A percentile compares a stretch with the other conserved stretches of the same genome.
phyloP scores from a whole-genome alignment of 148 eudicot genomes.

The Polygonum maritimum region DNA sequence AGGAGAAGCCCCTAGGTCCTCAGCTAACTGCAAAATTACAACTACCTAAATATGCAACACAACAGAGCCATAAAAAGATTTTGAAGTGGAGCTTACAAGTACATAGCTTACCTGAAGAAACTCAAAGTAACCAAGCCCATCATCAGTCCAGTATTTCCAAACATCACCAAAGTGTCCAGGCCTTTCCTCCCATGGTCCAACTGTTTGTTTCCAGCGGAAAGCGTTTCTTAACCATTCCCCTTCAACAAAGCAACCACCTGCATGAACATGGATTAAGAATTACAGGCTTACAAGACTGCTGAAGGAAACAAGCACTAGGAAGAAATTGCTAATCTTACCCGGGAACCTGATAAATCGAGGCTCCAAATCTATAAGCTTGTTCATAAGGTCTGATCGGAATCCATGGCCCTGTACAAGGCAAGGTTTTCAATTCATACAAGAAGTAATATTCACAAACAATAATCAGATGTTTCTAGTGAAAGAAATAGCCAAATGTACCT shows the following conservation, averaged over 20 bases:
- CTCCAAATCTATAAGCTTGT: slow-evolving; percentile 65
- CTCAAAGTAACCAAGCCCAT: slow-evolving; percentile 64
- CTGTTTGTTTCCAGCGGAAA: slow-evolving; percentile 77
- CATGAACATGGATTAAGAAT: background rate
- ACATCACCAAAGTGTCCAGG: slow-evolving; percentile 70
- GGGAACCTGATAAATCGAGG: slow-evolving; percentile 93
- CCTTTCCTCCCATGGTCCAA: slow-evolving; percentile 83
- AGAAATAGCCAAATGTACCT: slow-evolving; percentile 30
- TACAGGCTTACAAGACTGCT: too few relatives aligned
- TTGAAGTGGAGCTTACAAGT: background rate
- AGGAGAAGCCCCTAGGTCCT: slow-evolving; percentile 83
- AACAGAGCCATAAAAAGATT: background rate
- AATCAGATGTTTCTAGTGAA: slow-evolving; percentile 4
- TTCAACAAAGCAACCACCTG: slow-evolving; percentile 92
- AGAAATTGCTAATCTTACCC: slow-evolving; percentile 28
- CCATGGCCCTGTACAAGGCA: slow-evolving; percentile 66
- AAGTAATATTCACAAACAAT: background rate
- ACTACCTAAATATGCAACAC: background rate
- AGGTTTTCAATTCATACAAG: background rate
- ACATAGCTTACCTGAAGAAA: slow-evolving; percentile 21
- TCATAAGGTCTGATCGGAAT: slow-evolving; percentile 68
- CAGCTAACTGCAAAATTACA: slow-evolving; percentile 59
- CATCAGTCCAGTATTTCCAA: slow-evolving; percentile 75
- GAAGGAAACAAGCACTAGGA: background rate
- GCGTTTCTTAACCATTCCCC: slow-evolving; percentile 70